Conservation (phyloP, 805 yeast species). For the Pichia kluyveri region DNA sequence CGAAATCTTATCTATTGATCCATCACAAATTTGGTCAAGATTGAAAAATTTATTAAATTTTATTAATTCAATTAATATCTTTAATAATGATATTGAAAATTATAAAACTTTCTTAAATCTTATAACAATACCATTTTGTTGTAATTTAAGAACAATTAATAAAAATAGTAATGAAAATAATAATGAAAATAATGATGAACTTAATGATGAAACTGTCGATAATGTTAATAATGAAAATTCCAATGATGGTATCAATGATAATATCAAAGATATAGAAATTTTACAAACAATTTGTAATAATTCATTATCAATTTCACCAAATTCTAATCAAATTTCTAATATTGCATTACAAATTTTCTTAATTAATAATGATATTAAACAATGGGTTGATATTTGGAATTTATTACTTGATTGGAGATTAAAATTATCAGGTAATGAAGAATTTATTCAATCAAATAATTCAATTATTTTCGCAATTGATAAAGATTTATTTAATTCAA, state of each 20-base stretch:
- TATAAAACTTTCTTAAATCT: not conserved
- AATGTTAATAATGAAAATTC: too few relatives aligned
- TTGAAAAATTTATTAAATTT: conserved; percentile 29
- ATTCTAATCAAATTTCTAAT: not conserved
- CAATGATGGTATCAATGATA: not conserved
- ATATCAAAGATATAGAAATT: too few relatives aligned
- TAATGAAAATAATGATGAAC: too few relatives aligned
- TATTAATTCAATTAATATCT: conserved; percentile 28
- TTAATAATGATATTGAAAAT: not conserved
- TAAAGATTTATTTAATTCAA: conserved; percentile 2
- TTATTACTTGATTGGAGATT: conserved; percentile 3
- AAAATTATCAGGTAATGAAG: conserved; percentile 1
- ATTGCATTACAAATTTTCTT: conserved; percentile 1
- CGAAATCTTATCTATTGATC: conserved; percentile 31
- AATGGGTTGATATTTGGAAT: conserved; percentile 33
- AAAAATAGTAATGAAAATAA: not conserved
- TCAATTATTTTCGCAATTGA: conserved; percentile 7
- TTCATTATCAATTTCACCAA: not conserved
- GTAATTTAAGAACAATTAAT: not conserved
- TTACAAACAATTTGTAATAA: not conserved
- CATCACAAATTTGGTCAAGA: conserved; percentile 31
- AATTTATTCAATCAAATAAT: conserved; percentile 5
- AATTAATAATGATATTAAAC: conserved; percentile 25
- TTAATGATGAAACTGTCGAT: too few relatives aligned
- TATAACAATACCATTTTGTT: conserved; percentile 5